phyloP scores from a whole-genome alignment of 176 grass and related monocot genomes.

The Carex scoparia region DNA sequence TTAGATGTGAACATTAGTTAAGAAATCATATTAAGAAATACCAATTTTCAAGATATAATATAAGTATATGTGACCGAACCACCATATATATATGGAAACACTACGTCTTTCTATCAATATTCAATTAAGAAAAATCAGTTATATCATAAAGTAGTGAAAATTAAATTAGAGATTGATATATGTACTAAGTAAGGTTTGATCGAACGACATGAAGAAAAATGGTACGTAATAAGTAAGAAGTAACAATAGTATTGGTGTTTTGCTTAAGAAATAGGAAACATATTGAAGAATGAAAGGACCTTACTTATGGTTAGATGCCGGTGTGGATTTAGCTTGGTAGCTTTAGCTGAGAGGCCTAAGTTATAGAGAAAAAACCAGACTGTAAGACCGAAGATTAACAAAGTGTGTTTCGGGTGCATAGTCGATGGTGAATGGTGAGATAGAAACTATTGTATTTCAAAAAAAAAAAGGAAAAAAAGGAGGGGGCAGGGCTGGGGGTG shows the following conservation, averaged over 20 bases:
- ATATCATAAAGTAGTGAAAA: background rate
- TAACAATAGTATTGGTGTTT: background rate
- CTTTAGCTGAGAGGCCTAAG: background rate
- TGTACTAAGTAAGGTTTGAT: background rate
- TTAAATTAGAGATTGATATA: background rate
- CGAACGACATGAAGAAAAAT: background rate
- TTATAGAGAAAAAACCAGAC: background rate
- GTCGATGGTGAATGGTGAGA: background rate
- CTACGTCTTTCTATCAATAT: background rate
- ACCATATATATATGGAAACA: background rate
- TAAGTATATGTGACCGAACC: background rate
- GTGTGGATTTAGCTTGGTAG: background rate
- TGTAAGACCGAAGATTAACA: background rate
- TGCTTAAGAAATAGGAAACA: background rate
- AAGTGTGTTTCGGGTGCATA: background rate
- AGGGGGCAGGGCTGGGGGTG: background rate
- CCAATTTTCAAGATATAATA: background rate
- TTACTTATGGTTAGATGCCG: background rate
- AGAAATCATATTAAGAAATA: background rate
- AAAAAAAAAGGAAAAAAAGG: background rate
- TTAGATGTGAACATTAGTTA: background rate
- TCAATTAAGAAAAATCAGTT: background rate
- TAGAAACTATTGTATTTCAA: background rate
- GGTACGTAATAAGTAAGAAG: background rate
- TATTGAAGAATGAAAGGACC: background rate